These are phyloP conservation scores for Sanguinoderma infundibulare DNA, from an alignment of 1,284 basidiomycete species.

Conservation along the genomic window DNA sequence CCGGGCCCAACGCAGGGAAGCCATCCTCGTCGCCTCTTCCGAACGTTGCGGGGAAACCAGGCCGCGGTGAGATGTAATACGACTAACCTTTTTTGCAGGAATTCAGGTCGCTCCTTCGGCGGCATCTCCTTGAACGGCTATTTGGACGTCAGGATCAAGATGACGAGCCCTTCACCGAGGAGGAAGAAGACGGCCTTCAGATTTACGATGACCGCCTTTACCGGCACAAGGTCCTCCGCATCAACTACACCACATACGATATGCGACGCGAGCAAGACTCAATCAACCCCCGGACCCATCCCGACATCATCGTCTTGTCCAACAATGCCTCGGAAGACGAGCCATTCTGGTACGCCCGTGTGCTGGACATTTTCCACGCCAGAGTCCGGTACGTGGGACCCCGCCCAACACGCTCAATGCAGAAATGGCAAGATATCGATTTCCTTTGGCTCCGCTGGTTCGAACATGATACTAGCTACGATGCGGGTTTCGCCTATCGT, in stretches of 20 bases:
- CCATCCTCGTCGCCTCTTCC: too few species aligned
- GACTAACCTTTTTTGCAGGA: neutral
- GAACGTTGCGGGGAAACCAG: too few species aligned
- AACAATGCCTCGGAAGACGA: slow-evolving; percentile 21
- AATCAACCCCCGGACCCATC: slow-evolving; percentile 39
- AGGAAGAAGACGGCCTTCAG: slow-evolving; percentile 16
- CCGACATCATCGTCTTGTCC: slow-evolving; percentile 41
- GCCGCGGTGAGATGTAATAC: too few species aligned
- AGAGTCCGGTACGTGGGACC: slow-evolving; percentile 18
- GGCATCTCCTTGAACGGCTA: neutral
- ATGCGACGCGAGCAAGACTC: slow-evolving; percentile 41
- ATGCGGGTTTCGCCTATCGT: slow-evolving; percentile 1
- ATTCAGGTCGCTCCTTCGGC: neutral
- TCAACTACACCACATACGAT: slow-evolving; percentile 53
- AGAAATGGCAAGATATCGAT: slow-evolving; percentile 26
- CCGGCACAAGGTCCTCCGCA: slow-evolving; percentile 30
- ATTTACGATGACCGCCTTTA: slow-evolving; percentile 34
- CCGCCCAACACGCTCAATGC: neutral
- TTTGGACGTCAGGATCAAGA: neutral
- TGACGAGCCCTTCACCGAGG: slow-evolving; percentile 8
- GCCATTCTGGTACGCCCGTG: slow-evolving; percentile 28
- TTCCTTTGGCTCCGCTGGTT: slow-evolving; percentile 40
- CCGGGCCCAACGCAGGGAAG: too few species aligned
- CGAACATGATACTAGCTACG: neutral
- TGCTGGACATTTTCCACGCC: slow-evolving; percentile 30